Percentiles rank a stretch among this genome's conserved stretches.
Conservation (phyloP, 768 basidiomycete genomes). For the Xerocomellus intermedius region DNA sequence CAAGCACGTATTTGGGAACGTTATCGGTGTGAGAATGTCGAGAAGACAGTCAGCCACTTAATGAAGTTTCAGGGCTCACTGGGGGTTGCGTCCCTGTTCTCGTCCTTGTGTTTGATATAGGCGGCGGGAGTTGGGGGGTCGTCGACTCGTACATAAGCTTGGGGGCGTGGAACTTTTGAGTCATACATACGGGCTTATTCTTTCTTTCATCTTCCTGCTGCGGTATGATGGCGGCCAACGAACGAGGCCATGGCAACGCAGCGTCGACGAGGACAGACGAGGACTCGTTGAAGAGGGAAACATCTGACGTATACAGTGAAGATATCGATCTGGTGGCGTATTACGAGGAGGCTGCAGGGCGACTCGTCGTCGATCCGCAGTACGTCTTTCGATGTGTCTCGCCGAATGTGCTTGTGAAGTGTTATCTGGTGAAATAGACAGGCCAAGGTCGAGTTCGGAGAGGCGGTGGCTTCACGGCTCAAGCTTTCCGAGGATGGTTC, state of each 20-base stretch:
- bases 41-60: neutral
- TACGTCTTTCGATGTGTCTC: conserved; percentile 27
- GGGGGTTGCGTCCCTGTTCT: neutral
- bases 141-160: neutral
- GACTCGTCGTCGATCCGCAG: conserved; percentile 62
- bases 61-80: neutral
- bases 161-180: neutral
- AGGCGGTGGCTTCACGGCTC: conserved; percentile 41
- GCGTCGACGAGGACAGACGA: neutral
- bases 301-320: neutral
- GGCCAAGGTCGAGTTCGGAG: conserved; percentile 50
- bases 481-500: conserved; percentile 46
- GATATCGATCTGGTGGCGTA: conserved; percentile 39
- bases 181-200: neutral
- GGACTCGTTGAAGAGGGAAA: neutral
- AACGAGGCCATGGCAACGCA: neutral
- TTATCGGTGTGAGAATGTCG: neutral
- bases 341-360: conserved; percentile 56
- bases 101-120: neutral
- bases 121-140: neutral
- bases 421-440: conserved; percentile 31
- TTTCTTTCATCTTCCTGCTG: neutral
- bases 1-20: neutral
- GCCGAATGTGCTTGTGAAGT: too few relatives aligned
- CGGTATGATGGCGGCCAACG: neutral